A percentile compares a stretch with the other conserved stretches of the same genome.
phyloP scores from a whole-genome alignment of 1,284 basidiomycete genomes.

The Ganoderma boninense region DNA sequence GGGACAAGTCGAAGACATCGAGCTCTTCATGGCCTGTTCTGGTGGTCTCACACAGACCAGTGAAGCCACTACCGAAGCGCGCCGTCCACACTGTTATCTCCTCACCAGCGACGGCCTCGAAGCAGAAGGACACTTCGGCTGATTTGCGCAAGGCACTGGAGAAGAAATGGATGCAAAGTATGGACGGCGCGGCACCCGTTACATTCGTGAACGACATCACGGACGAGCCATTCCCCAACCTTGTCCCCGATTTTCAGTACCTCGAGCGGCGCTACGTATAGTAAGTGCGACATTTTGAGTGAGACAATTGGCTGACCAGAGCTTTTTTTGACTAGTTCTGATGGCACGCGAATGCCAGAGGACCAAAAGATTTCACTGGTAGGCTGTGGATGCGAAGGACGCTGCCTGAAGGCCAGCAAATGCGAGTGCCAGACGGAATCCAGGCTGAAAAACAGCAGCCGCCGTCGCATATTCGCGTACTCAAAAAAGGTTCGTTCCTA shows the following conservation, averaged over 20 bases:
- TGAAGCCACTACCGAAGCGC: constrained; percentile 20
- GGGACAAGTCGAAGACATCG: constrained; percentile 1
- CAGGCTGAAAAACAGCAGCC: constrained; percentile 32
- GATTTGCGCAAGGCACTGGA: constrained; percentile 15
- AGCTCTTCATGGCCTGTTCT: not conserved
- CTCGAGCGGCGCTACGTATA: constrained; percentile 59
- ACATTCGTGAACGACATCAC: constrained; percentile 57
- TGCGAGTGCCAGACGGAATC: constrained; percentile 46
- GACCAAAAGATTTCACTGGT: constrained; percentile 33
- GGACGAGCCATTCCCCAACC: constrained; percentile 53
- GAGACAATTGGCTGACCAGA: not conserved
- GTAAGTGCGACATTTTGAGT: constrained; percentile 40
- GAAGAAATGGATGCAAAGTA: constrained; percentile 15
- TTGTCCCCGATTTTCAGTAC: constrained; percentile 55
- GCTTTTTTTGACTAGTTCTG: not conserved
- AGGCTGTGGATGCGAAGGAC: constrained; percentile 42
- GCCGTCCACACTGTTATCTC: not conserved
- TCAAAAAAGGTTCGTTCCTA: constrained; percentile 37
- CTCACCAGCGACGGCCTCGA: constrained; percentile 8
- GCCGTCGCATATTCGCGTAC: constrained; percentile 50
- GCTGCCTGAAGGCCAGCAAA: constrained; percentile 37
- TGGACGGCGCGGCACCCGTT: constrained; percentile 50
- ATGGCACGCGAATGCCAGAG: not conserved
- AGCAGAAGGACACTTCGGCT: not conserved
- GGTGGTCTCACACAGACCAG: not conserved